Percentiles rank a stretch among this genome's conserved stretches.
Conservation (phyloP, 768 basidiomycete genomes). For the Amanita thiersii region DNA sequence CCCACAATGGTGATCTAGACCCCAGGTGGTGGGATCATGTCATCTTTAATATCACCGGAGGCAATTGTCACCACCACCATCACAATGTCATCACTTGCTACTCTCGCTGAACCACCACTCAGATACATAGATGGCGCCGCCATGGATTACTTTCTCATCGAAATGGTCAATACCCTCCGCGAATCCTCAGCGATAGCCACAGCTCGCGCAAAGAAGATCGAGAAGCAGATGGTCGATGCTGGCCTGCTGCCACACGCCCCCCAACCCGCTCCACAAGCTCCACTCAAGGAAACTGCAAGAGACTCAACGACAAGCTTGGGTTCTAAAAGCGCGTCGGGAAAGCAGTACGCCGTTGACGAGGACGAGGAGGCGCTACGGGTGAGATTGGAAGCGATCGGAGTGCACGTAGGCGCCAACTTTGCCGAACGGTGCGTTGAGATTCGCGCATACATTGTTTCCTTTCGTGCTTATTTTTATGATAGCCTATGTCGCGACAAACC, state of each 20-base stretch:
- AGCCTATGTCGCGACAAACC: conserved; percentile 73
- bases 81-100: conserved; percentile 28
- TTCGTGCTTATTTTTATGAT: background rate
- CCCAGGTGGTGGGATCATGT: too few species aligned
- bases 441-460: background rate
- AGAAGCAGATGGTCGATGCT: conserved; percentile 73
- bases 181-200: conserved; percentile 69
- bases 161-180: conserved; percentile 66
- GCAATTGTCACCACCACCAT: background rate
- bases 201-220: conserved; percentile 56
- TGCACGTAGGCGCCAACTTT: conserved; percentile 81
- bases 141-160: conserved; percentile 85
- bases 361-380: conserved; percentile 66
- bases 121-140: conserved; percentile 57
- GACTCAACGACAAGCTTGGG: conserved; percentile 36
- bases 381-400: conserved; percentile 75
- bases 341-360: conserved; percentile 39
- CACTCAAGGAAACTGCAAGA: conserved; percentile 35
- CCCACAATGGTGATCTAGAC: too few species aligned
- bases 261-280: conserved; percentile 28
- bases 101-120: conserved; percentile 56
- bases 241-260: conserved; percentile 56
- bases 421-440: conserved; percentile 63
- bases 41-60: background rate
- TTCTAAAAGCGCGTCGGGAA: conserved; percentile 19